Percentiles rank a stretch among this genome's conserved stretches.
Conservation (phyloP, 768 basidiomycete genomes). For the Auricularia heimuer region DNA sequence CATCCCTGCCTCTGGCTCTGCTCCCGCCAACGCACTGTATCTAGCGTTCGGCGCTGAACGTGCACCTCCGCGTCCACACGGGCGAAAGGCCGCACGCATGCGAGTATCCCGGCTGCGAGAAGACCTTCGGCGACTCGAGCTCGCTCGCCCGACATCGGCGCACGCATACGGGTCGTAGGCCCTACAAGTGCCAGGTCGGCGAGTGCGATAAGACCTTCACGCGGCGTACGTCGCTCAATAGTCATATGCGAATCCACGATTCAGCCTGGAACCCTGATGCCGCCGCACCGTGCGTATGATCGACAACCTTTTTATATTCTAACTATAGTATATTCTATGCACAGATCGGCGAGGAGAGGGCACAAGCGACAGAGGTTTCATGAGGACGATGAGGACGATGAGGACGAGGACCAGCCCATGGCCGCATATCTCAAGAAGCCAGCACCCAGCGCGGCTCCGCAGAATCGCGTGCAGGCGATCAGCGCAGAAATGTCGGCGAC, state of each 20-base stretch:
- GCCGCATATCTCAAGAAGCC: conserved; percentile 51
- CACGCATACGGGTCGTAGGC: conserved; percentile 79
- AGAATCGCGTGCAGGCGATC: conserved; percentile 62
- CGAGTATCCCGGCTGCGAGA: conserved; percentile 79
- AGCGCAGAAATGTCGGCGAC: conserved; percentile 74
- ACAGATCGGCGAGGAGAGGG: neutral
- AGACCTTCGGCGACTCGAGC: conserved; percentile 86
- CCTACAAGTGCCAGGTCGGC: conserved; percentile 77
- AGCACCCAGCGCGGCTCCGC: conserved; percentile 31
- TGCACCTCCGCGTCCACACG: conserved; percentile 82
- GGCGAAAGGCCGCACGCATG: conserved; percentile 90
- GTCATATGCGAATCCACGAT: conserved; percentile 83
- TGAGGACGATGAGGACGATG: neutral
- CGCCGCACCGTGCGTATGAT: conserved; percentile 46
- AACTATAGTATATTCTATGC: neutral
- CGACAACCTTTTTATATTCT: neutral
- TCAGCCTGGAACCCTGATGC: conserved; percentile 80
- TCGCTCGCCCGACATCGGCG: conserved; percentile 85
- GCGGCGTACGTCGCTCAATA: conserved; percentile 71
- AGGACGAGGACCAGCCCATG: conserved; percentile 44
- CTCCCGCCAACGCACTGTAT: conserved; percentile 7
- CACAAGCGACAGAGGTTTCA: neutral
- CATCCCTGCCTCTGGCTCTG: conserved; percentile 6
- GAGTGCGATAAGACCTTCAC: conserved; percentile 84
- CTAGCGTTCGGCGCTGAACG: conserved; percentile 81